Conservation (phyloP, 306 rosid species). For the Lathyrus tuberosus region DNA sequence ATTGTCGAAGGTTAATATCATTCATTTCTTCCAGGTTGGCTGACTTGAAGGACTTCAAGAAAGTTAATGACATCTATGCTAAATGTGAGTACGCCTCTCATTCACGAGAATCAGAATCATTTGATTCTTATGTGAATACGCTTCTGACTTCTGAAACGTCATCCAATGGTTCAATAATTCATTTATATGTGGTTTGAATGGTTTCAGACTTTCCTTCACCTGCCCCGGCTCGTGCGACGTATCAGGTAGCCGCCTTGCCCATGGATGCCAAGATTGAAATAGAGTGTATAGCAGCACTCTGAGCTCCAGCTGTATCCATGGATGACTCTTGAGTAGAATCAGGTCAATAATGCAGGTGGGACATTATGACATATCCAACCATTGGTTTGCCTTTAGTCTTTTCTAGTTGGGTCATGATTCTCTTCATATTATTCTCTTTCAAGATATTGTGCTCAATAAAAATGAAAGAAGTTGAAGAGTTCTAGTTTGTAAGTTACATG, state of each 20-base stretch:
- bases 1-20: not conserved
- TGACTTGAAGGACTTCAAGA: conserved; percentile 93
- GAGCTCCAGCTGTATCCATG: conserved; percentile 22
- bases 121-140: too few species aligned
- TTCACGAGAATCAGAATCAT: too few species aligned
- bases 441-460: conserved; percentile 2
- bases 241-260: conserved; percentile 90
- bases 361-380: conserved; percentile 17
- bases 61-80: conserved; percentile 92
- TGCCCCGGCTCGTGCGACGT: conserved; percentile 90
- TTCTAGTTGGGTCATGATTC: conserved; percentile 29
- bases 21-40: conserved; percentile 78
- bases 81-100: conserved; percentile 64
- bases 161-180: too few species aligned
- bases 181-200: conserved; percentile 16
- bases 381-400: conserved; percentile 34
- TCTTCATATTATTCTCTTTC: not conserved
- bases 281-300: conserved; percentile 85
- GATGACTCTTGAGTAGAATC: conserved; percentile 8
- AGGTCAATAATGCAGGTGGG: conserved; percentile 50
- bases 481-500: not conserved
- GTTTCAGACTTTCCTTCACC: conserved; percentile 75
- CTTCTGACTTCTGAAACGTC: too few species aligned
- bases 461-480: not conserved
- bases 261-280: conserved; percentile 94